A percentile compares a stretch with the other conserved stretches of the same genome.
Evolutionary conservation across 208 protist genomes (phyloP).

Genomic region (Leishmania lainsoni): DNA sequence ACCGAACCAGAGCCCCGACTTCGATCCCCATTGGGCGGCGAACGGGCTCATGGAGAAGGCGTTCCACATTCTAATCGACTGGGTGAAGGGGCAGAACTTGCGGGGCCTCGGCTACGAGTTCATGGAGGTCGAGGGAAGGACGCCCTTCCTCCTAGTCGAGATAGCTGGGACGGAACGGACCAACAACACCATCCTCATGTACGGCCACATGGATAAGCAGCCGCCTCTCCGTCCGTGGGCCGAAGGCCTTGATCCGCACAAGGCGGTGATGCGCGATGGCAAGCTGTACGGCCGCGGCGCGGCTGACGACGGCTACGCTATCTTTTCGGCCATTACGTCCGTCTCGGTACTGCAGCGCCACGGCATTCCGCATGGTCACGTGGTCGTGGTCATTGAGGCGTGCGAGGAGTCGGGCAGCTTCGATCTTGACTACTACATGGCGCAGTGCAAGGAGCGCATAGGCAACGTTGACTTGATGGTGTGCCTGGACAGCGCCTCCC

Average conservation of each 20-base stretch:
- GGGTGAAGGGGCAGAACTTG: constrained; percentile 84
- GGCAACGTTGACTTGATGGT: constrained; percentile 90
- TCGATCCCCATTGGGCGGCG: constrained; percentile 83
- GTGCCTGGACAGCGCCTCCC: constrained; percentile 93
- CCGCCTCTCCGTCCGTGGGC: constrained; percentile 93
- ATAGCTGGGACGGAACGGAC: constrained; percentile 67
- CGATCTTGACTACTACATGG: constrained; percentile 91
- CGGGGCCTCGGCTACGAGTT: constrained; percentile 79
- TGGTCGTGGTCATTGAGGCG: constrained; percentile 90
- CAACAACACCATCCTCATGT: constrained; percentile 89
- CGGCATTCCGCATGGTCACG: constrained; percentile 75
- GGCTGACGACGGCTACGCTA: constrained; percentile 92
- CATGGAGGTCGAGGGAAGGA: constrained; percentile 72
- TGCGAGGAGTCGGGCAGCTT: constrained; percentile 90
- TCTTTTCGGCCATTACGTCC: constrained; percentile 80
- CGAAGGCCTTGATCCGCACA: constrained; percentile 89
- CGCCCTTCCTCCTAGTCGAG: constrained; percentile 89
- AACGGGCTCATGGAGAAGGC: constrained; percentile 92
- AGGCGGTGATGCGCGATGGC: constrained; percentile 78
- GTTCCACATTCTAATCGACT: constrained; percentile 87
- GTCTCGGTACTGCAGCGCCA: constrained; percentile 83
- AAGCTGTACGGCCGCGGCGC: constrained; percentile 93
- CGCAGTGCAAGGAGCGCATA: constrained; percentile 61
- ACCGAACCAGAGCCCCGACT: constrained; percentile 94
- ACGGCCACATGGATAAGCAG: constrained; percentile 98